A percentile compares a stretch with the other conserved stretches of the same genome.
phyloP scores from a whole-genome alignment of 805 yeast species.

The Yarrowia phangngaensis region DNA sequence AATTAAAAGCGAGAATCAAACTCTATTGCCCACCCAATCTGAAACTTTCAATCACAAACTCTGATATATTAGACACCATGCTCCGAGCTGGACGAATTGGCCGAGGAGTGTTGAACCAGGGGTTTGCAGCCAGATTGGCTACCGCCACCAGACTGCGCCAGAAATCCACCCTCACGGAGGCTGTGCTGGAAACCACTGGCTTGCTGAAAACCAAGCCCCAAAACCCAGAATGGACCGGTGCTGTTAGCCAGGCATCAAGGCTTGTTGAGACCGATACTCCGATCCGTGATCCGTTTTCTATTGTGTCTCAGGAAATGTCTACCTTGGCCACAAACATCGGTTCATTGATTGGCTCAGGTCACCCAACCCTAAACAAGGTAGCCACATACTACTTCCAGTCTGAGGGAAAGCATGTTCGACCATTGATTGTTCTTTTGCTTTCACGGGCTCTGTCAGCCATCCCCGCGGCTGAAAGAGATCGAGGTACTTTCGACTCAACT shows the following conservation, averaged over 20 bases:
- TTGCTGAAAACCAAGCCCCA: conserved; percentile 18
- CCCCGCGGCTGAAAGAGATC: conserved; percentile 62
- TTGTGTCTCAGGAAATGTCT: conserved; percentile 92
- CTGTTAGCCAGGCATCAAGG: conserved; percentile 35
- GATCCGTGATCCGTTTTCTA: conserved; percentile 78
- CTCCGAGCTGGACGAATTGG: conserved; percentile 19
- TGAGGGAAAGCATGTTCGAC: conserved; percentile 94
- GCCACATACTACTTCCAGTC: conserved; percentile 94
- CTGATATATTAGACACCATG: conserved; percentile 1
- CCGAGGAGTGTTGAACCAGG: too few relatives aligned
- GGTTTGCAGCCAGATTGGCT: neutral
- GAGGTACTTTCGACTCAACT: conserved; percentile 52
- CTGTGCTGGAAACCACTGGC: conserved; percentile 29
- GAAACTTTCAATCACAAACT: too few relatives aligned
- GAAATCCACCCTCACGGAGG: conserved; percentile 32
- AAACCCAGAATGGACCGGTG: conserved; percentile 31
- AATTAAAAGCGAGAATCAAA: too few relatives aligned
- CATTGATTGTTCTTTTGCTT: conserved; percentile 77
- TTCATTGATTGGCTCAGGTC: conserved; percentile 82
- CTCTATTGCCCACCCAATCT: too few relatives aligned
- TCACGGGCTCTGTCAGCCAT: conserved; percentile 73
- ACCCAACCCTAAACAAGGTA: conserved; percentile 86
- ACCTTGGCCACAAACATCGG: conserved; percentile 84
- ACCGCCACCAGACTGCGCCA: neutral
- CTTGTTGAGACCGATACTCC: conserved; percentile 40